Conservation (phyloP, 768 basidiomycete genomes). For the Suillus placidus region DNA sequence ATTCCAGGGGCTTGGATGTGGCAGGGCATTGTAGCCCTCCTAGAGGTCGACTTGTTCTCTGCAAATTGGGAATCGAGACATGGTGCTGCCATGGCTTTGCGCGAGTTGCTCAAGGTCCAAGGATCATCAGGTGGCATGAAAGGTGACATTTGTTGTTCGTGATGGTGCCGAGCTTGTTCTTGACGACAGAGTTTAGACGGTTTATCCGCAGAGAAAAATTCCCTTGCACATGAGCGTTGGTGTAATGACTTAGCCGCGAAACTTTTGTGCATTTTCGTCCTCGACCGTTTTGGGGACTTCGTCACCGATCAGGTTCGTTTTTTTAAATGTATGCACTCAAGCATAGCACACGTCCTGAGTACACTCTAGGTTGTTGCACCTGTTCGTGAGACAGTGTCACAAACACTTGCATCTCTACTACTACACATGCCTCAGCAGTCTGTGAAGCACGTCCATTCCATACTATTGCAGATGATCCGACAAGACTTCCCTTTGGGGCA, state of each 20-base stretch:
- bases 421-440: slow-evolving; percentile 85
- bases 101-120: slow-evolving; percentile 85
- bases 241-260: slow-evolving; percentile 86
- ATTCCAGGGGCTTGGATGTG: slow-evolving; percentile 79
- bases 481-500: slow-evolving; percentile 70
- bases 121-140: slow-evolving; percentile 82
- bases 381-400: slow-evolving; percentile 94
- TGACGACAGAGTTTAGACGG: slow-evolving; percentile 45
- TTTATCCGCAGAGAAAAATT: slow-evolving; percentile 57
- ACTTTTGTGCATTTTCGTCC: slow-evolving; percentile 85
- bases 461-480: slow-evolving; percentile 91
- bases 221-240: slow-evolving; percentile 77
- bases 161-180: neutral
- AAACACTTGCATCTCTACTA: slow-evolving; percentile 88
- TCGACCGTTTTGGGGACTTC: slow-evolving; percentile 98
- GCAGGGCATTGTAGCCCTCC: slow-evolving; percentile 78
- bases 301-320: slow-evolving; percentile 79
- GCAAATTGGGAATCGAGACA: slow-evolving; percentile 93
- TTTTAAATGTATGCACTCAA: neutral
- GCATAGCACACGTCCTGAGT: slow-evolving; percentile 8
- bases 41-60: slow-evolving; percentile 84
- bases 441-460: slow-evolving; percentile 76
- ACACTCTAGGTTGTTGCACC: slow-evolving; percentile 81
- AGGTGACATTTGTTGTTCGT: slow-evolving; percentile 44
- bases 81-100: slow-evolving; percentile 88